These are phyloP conservation scores for Cairneyella variabilis DNA, from an alignment of 495 filamentous ascomycete genomes.

Conservation along the genomic window DNA sequence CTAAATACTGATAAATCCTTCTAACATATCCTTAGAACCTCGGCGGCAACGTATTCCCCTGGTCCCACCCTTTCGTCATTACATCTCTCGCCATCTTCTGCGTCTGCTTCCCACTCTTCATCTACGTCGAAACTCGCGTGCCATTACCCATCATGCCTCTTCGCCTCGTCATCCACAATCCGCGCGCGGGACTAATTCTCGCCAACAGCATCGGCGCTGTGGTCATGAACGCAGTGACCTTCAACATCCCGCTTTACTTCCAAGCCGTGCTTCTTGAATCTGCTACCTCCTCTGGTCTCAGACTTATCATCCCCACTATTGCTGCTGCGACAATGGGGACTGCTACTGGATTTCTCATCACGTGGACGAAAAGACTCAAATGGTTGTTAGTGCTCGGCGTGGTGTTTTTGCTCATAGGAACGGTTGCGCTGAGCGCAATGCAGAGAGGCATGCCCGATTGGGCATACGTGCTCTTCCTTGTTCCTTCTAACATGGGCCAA, in stretches of 20 bases:
- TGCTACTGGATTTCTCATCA: constrained; percentile 67
- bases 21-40: constrained; percentile 47
- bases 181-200: constrained; percentile 64
- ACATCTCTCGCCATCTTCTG: constrained; percentile 53
- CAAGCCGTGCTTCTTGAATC: constrained; percentile 71
- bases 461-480: constrained; percentile 59
- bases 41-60: constrained; percentile 72
- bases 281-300: constrained; percentile 67
- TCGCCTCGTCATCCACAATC: constrained; percentile 51
- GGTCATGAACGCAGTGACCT: constrained; percentile 64
- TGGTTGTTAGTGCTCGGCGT: constrained; percentile 57
- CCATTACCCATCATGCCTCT: constrained; percentile 70
- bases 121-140: constrained; percentile 58
- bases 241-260: constrained; percentile 79
- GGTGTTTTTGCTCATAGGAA: constrained; percentile 51
- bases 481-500: constrained; percentile 56
- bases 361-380: constrained; percentile 58
- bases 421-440: constrained; percentile 42
- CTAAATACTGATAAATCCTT: constrained; percentile 2
- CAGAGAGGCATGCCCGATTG: constrained; percentile 49
- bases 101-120: constrained; percentile 52
- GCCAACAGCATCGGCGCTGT: constrained; percentile 63
- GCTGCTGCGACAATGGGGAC: constrained; percentile 57
- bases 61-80: constrained; percentile 69
- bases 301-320: constrained; percentile 59